Conservation (phyloP, 2,329 filamentous ascomycete genomes). For the Capronia epimyces region DNA sequence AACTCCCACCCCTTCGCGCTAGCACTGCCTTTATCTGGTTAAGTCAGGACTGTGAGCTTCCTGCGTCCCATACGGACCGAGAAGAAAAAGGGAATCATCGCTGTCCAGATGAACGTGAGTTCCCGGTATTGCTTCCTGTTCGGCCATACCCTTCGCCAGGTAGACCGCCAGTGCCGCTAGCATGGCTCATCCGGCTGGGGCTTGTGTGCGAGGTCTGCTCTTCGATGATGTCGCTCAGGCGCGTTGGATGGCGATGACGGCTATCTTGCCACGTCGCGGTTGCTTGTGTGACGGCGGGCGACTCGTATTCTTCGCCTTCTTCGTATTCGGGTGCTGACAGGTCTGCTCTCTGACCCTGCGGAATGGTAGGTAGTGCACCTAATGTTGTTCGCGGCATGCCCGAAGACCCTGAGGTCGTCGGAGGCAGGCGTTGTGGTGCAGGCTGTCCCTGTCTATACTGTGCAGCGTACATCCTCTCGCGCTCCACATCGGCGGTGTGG, state of each 20-base stretch:
- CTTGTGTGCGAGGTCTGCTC: slow-evolving; percentile 59
- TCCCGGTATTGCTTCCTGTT: no score
- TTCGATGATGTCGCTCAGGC: slow-evolving; percentile 81
- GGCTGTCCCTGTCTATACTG: slow-evolving; percentile 29
- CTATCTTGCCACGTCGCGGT: slow-evolving; percentile 69
- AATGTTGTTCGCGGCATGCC: slow-evolving; percentile 18
- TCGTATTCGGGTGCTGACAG: slow-evolving; percentile 53
- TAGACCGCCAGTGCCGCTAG: slow-evolving; percentile 12
- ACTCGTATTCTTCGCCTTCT: slow-evolving; percentile 30
- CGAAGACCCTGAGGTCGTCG: slow-evolving; percentile 6
- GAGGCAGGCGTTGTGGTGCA: slow-evolving; percentile 28
- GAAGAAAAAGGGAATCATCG: background rate
- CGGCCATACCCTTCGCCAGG: background rate
- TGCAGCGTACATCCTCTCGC: slow-evolving; percentile 35
- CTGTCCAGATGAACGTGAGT: background rate
- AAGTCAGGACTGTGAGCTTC: no score
- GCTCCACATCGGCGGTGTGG: slow-evolving; percentile 44
- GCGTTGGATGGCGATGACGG: slow-evolving; percentile 76
- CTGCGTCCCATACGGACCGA: no score
- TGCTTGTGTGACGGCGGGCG: slow-evolving; percentile 13
- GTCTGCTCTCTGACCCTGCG: slow-evolving; percentile 15
- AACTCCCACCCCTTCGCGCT: no score
- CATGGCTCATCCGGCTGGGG: slow-evolving; percentile 61
- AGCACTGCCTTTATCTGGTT: no score
- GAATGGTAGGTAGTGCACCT: slow-evolving; percentile 19